A percentile compares a stretch with the other conserved stretches of the same genome.
Conservation (phyloP, 2,329 filamentous ascomycete genomes). For the Cordyceps militaris region DNA sequence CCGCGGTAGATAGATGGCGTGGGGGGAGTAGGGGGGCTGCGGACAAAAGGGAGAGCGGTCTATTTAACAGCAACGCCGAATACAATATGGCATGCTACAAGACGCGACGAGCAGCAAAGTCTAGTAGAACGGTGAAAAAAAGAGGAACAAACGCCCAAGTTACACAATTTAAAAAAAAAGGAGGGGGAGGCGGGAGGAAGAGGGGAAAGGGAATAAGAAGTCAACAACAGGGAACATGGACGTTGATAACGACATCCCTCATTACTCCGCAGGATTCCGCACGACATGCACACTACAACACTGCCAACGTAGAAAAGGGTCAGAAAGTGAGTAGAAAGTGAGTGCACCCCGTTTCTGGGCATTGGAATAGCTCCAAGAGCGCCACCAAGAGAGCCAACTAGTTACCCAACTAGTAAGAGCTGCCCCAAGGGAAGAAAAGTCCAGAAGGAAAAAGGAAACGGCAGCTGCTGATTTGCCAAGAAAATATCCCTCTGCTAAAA, state of each 20-base stretch:
- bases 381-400: background rate
- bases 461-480: background rate
- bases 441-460: background rate
- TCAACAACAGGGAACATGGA: background rate
- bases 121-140: background rate
- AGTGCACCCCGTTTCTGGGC: slow-evolving; percentile 2
- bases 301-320: background rate
- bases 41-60: background rate
- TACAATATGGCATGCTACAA: background rate
- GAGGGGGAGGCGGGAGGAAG: background rate
- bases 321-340: background rate
- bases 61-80: background rate
- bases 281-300: background rate
- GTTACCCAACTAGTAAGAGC: background rate
- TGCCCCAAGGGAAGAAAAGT: background rate
- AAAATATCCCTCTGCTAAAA: background rate
- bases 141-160: background rate
- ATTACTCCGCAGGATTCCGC: background rate
- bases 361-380: slow-evolving; percentile 1
- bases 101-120: background rate
- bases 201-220: background rate
- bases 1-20: background rate
- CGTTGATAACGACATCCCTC: background rate
- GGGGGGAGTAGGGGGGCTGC: no score
- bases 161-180: background rate